Base-by-base conservation (phyloP, 768 basidiomycete species). In the Royoungia palumana region DNA sequence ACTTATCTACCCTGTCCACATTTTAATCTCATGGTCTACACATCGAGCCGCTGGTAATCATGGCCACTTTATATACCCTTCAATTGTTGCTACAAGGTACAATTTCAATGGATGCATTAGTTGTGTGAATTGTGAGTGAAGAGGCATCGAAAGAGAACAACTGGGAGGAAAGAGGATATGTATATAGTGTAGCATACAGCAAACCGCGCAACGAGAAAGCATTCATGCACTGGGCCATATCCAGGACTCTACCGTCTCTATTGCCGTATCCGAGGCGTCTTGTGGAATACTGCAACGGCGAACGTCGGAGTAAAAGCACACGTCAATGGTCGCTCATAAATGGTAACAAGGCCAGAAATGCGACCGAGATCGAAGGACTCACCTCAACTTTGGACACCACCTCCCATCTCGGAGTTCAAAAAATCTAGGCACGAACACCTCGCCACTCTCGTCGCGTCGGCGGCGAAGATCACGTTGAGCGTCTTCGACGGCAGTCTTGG, bases 401-500 rank as follows among this genome's bases (percentile, higher is more conserved):
- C 83, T 81, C 6, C 90, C 90, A 50, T 89, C 81, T 46, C 71
- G 72, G 58, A 79, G 70, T 65, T 82, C 78, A 69, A 99, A 99
- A 73, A 86, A 98, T 56, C 86, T 76, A 40, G 89, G 81, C n/a
- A 77, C 71, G 58, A 88, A 84, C 43, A 70, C 71, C 55, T 80
- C 74, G 6, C 89, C 89, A 17, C 66, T 78, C 60, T 87, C 88
- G 50, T 94, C 94, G 52, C 87, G 75, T 64, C 72, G 71, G 61
- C 77, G 81, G 34, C 90, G 82, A 47, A 78, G 68, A 58, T 96
- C 93, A 41, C 96, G 77, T 70, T 98, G 94, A 21, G 83, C 83
- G 55, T 95, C 93, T 71, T 99, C 96, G 1, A 99, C 89, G 12
- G 77, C 76, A 3, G 81, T 80, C 75, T 99, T 99, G 41, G 92